Percentiles rank a stretch among this genome's conserved stretches.
Evolutionary conservation across 441 rosid genomes (phyloP).

Genomic region (Cnidoscolus chayamansa): DNA sequence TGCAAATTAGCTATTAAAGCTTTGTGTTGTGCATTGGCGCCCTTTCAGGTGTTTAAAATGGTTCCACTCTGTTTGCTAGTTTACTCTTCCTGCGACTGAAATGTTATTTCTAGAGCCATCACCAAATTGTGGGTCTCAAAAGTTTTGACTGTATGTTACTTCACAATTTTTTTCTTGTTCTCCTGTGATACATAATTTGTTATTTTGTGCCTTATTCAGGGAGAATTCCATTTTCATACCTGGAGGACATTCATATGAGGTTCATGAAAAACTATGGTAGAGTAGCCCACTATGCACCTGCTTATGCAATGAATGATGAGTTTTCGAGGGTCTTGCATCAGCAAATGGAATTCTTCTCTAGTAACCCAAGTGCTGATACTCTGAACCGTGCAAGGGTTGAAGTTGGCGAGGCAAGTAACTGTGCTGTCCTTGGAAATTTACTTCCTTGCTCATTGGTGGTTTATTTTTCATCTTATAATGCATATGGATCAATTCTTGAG

Average conservation of each 20-base stretch:
- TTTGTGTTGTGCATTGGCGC: neutral
- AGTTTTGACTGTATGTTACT: neutral
- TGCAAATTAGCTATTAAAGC: neutral
- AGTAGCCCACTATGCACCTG: constrained; percentile 79
- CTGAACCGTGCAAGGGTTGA: constrained; percentile 86
- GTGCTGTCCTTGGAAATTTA: constrained; percentile 1
- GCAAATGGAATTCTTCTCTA: constrained; percentile 98
- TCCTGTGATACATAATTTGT: constrained; percentile 7
- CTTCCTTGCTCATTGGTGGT: neutral
- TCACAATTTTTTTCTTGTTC: neutral
- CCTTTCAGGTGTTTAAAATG: neutral
- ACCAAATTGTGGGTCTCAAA: neutral
- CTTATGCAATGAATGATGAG: constrained; percentile 96
- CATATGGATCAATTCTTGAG: constrained; percentile 8
- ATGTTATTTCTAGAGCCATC: neutral
- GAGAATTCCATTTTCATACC: constrained; percentile 92
- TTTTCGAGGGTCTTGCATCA: constrained; percentile 96
- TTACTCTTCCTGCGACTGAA: neutral
- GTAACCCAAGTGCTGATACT: constrained; percentile 81
- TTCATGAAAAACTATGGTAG: constrained; percentile 92
- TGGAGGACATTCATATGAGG: constrained; percentile 94
- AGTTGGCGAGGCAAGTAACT: constrained; percentile 73
- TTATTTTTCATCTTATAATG: neutral
- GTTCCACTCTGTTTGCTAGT: neutral
- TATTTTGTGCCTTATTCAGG: constrained; percentile 41